Evolutionary conservation across 441 rosid genomes (phyloP).

Genomic region (Populus hybrid): DNA sequence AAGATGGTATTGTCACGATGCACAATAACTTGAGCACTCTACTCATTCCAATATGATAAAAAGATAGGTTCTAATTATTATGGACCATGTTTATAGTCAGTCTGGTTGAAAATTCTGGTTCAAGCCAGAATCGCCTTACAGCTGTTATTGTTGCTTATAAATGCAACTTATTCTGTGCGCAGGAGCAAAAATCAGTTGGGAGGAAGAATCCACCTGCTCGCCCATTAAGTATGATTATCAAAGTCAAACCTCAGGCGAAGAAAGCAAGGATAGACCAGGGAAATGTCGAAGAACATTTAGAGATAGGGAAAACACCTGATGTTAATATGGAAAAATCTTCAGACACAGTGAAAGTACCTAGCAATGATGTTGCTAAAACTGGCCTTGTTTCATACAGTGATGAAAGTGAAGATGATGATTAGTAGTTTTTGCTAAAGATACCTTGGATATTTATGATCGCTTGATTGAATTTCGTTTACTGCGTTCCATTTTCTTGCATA

Average conservation of each 20-base stretch:
- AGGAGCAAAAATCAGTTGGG: conserved; percentile 47
- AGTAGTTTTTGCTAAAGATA: background rate
- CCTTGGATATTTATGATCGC: background rate
- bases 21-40: too few species aligned
- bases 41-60: background rate
- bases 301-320: conserved; percentile 16
- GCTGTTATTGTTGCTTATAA: background rate
- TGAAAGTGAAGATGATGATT: conserved; percentile 61
- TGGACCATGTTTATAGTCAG: too few species aligned
- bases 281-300: conserved; percentile 29
- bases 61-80: background rate
- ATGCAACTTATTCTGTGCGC: conserved; percentile 18
- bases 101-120: background rate
- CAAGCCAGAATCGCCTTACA: background rate
- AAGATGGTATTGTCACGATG: background rate
- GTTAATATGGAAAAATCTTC: conserved; percentile 31
- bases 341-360: conserved; percentile 21
- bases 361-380: conserved; percentile 30
- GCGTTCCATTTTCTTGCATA: background rate
- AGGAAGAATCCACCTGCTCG: conserved; percentile 57
- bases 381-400: conserved; percentile 80
- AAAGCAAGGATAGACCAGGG: conserved; percentile 48
- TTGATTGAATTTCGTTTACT: background rate
- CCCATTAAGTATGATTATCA: conserved; percentile 55
- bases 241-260: conserved; percentile 75